Evolutionary conservation across 352 stramenopile genomes (phyloP).

Genomic region (Globisporangium echinulatum): DNA sequence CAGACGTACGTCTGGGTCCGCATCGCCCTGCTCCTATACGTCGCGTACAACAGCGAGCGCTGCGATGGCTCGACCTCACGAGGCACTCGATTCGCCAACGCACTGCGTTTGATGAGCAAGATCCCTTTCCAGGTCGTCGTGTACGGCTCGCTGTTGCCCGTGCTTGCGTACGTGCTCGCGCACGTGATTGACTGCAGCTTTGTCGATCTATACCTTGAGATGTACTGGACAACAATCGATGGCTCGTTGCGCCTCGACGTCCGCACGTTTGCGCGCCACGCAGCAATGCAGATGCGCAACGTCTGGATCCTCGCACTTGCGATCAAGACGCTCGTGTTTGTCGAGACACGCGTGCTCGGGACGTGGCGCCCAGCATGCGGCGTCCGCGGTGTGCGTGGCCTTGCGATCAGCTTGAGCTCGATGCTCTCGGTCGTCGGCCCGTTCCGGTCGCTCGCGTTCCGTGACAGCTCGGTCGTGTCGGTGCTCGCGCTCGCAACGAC

Average conservation of each 20-base stretch:
- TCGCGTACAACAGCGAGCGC: conserved; percentile 15
- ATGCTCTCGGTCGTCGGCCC: conserved; percentile 16
- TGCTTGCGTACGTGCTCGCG: conserved; percentile 22
- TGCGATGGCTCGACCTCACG: conserved; percentile 10
- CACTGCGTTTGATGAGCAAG: conserved; percentile 1
- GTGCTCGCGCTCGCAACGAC: conserved; percentile 13
- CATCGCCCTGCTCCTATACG: conserved; percentile 13
- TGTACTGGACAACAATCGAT: conserved; percentile 14
- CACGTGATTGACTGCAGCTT: conserved; percentile 22
- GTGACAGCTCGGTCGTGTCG: conserved; percentile 8
- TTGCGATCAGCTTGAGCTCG: conserved; percentile 17
- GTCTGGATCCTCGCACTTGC: conserved; percentile 14
- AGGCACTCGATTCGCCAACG: not conserved
- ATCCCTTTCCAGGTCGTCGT: conserved; percentile 29
- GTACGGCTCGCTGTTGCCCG: conserved; percentile 29
- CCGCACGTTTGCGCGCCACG: conserved; percentile 18
- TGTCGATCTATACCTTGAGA: conserved; percentile 15
- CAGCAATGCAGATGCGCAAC: conserved; percentile 32
- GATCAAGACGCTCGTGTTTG: not conserved
- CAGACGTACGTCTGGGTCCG: conserved; percentile 50
- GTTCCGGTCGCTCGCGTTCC: conserved; percentile 3
- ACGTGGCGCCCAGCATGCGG: conserved; percentile 12
- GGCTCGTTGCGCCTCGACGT: conserved; percentile 14
- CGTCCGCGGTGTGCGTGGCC: conserved; percentile 15
- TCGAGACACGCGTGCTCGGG: conserved; percentile 4